phyloP scores from a whole-genome alignment of 495 filamentous ascomycete genomes.

The Aspergillus panamensis region DNA sequence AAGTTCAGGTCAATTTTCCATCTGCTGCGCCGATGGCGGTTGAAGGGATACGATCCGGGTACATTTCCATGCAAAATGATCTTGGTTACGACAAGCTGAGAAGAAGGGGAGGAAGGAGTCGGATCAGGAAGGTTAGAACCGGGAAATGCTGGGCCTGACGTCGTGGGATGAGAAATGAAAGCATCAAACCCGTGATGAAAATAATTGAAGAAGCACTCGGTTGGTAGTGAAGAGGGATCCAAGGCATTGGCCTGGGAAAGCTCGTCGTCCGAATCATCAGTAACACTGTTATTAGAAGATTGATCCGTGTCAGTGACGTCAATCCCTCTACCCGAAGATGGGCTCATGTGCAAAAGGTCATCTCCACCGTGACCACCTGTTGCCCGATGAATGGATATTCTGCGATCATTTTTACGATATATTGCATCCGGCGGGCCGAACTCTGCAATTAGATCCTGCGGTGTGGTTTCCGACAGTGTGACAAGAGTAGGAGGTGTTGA shows the following conservation, averaged over 20 bases:
- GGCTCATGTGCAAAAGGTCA: conserved; percentile 40
- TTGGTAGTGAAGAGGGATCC: conserved; percentile 40
- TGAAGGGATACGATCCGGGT: conserved; percentile 94
- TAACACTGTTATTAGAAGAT: conserved; percentile 70
- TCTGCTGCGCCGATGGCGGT: conserved; percentile 82
- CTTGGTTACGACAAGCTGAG: conserved; percentile 79
- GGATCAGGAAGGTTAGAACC: conserved; percentile 34
- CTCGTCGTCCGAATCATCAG: conserved; percentile 75
- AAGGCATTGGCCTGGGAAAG: conserved; percentile 27
- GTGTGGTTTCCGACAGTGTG: conserved; percentile 72
- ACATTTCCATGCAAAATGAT: conserved; percentile 89
- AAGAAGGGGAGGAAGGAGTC: conserved; percentile 39
- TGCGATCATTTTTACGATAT: conserved; percentile 86
- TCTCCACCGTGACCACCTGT: conserved; percentile 37
- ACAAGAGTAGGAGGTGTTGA: conserved; percentile 60
- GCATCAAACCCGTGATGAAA: conserved; percentile 94
- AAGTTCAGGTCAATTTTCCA: conserved; percentile 68
- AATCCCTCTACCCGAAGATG: conserved; percentile 43
- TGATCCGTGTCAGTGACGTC: conserved; percentile 69
- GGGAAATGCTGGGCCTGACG: conserved; percentile 63
- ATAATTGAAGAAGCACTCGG: conserved; percentile 94
- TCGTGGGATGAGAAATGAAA: conserved; percentile 74
- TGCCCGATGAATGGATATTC: conserved; percentile 77
- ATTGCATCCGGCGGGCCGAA: conserved; percentile 94
- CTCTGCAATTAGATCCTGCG: conserved; percentile 84